phyloP scores from a whole-genome alignment of 306 rosid genomes.

The Gleditsia sinensis region DNA sequence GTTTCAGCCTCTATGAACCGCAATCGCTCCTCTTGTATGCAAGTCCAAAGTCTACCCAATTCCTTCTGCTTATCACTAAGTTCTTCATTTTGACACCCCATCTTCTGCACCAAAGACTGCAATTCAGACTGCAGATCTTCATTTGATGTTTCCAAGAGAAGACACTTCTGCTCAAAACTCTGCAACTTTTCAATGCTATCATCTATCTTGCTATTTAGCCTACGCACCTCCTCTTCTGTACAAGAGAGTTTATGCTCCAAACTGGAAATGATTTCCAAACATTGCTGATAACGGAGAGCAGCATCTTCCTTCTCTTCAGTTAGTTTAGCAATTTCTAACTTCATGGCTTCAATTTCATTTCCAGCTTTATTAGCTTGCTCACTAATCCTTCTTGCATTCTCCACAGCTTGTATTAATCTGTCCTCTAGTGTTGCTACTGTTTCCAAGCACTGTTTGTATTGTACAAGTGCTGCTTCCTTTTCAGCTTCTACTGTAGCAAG shows the following conservation, averaged over 20 bases:
- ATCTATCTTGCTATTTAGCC: constrained; percentile 58
- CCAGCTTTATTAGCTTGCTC: constrained; percentile 66
- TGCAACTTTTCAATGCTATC: constrained; percentile 62
- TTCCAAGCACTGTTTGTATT: constrained; percentile 58
- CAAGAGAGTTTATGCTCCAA: constrained; percentile 66
- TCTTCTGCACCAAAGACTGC: constrained; percentile 61
- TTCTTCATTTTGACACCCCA: constrained; percentile 81
- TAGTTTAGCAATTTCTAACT: constrained; percentile 58
- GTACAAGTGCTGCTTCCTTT: constrained; percentile 72
- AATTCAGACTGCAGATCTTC: constrained; percentile 74
- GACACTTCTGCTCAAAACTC: constrained; percentile 68
- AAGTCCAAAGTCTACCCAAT: constrained; percentile 77
- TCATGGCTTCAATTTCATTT: constrained; percentile 61
- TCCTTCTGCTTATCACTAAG: constrained; percentile 88
- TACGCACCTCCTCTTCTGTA: constrained; percentile 67
- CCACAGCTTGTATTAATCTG: constrained; percentile 61
- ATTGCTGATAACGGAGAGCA: constrained; percentile 70
- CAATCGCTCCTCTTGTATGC: constrained; percentile 80
- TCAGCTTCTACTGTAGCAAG: constrained; percentile 66
- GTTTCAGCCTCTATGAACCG: constrained; percentile 89
- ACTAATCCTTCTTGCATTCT: constrained; percentile 54
- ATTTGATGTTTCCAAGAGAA: constrained; percentile 71
- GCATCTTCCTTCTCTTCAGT: constrained; percentile 79
- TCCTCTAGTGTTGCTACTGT: constrained; percentile 62
- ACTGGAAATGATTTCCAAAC: constrained; percentile 66